Conservation (phyloP, 164 flowering plant species). For the Vitis vinifera region DNA sequence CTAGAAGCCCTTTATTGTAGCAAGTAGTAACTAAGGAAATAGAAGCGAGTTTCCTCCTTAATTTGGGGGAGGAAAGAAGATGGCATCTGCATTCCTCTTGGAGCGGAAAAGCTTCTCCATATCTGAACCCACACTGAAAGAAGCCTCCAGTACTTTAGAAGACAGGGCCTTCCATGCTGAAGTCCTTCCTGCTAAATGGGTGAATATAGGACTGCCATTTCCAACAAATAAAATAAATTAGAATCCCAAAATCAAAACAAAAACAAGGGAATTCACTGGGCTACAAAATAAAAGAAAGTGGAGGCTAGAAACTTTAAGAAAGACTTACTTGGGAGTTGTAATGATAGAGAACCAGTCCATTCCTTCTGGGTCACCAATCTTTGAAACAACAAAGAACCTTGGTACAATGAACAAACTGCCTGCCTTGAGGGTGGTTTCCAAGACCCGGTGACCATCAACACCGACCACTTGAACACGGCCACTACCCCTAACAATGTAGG, state of each 20-base stretch:
- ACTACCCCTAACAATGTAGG: conserved; percentile 74
- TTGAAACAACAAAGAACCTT: conserved; percentile 75
- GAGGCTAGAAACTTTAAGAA: no score
- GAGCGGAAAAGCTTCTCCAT: conserved; percentile 63
- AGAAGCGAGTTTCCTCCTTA: conserved; percentile 12
- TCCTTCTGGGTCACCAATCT: conserved; percentile 60
- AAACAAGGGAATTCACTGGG: not conserved
- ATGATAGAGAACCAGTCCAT: conserved; percentile 86
- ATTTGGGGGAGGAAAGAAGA: conserved; percentile 73
- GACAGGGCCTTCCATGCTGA: conserved; percentile 73
- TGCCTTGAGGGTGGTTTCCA: conserved; percentile 64
- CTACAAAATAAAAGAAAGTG: not conserved
- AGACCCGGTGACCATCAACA: conserved; percentile 53
- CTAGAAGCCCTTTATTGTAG: not conserved
- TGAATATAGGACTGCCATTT: conserved; percentile 65
- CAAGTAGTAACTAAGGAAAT: not conserved
- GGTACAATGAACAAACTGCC: conserved; percentile 78
- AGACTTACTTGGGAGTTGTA: conserved; percentile 70
- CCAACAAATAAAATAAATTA: not conserved
- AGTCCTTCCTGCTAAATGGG: conserved; percentile 69
- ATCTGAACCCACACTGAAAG: conserved; percentile 59
- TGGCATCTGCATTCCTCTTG: conserved; percentile 51
- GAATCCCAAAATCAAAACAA: not conserved
- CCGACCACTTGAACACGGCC: conserved; percentile 87
- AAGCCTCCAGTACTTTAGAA: conserved; percentile 63